Conservation (phyloP, 768 basidiomycete species). For the Tylopilus subfusipes region DNA sequence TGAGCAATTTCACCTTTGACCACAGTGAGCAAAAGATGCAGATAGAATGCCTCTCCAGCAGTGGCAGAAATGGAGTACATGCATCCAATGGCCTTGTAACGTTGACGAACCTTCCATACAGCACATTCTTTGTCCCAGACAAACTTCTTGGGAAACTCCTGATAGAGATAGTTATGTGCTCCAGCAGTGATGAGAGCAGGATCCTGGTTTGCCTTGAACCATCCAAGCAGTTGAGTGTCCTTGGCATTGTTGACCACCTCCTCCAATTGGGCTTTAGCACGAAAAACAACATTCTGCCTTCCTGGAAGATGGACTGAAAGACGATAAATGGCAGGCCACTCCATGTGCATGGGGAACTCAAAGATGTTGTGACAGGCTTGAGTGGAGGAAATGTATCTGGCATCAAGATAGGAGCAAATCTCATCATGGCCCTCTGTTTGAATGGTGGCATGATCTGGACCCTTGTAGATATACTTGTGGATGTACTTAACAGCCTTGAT, state of each 20-base stretch:
- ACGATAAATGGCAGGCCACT: conserved; percentile 7
- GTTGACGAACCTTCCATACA: conserved; percentile 28
- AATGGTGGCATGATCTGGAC: no score
- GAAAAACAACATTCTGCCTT: background rate
- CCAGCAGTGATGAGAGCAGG: background rate
- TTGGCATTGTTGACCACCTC: background rate
- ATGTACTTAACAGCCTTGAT: background rate
- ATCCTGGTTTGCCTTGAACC: background rate
- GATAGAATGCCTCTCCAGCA: conserved; percentile 39
- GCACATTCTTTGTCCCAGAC: conserved; percentile 19
- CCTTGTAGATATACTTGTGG: no score
- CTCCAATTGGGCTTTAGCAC: background rate
- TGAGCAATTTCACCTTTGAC: conserved; percentile 17
- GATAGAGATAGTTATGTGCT: conserved; percentile 23
- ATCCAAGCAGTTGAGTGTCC: background rate
- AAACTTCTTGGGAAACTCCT: conserved; percentile 33
- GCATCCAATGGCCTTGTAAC: conserved; percentile 19
- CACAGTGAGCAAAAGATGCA: conserved; percentile 37
- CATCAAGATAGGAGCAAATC: no score
- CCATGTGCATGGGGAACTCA: conserved; percentile 2
- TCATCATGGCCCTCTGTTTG: no score
- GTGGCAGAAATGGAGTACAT: conserved; percentile 17
- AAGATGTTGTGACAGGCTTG: conserved; percentile 1
- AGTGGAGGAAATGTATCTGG: background rate
- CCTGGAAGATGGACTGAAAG: background rate